Evolutionary conservation across 1,284 basidiomycete species (phyloP).

Genomic region (Pterulicium gracile): DNA sequence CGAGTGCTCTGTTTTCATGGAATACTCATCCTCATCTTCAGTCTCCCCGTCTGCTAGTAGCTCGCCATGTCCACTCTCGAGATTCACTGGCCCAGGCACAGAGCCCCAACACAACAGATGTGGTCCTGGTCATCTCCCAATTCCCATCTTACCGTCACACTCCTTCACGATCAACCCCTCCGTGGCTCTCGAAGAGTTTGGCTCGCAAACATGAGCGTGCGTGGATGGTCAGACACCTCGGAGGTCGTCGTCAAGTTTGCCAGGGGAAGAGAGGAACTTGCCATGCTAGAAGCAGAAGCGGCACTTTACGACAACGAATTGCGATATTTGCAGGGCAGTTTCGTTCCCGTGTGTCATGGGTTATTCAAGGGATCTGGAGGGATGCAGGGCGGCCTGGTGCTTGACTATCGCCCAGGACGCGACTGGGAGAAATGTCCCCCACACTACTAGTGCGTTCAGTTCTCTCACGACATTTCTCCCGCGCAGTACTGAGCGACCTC

Average conservation of each 20-base stretch:
- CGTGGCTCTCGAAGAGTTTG: slow-evolving; percentile 6
- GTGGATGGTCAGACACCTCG: background rate
- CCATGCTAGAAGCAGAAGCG: slow-evolving; percentile 17
- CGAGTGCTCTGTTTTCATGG: too few relatives aligned
- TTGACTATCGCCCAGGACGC: slow-evolving; percentile 24
- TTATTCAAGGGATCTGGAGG: slow-evolving; percentile 17
- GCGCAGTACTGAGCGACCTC: slow-evolving; percentile 1
- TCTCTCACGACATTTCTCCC: background rate
- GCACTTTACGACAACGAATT: slow-evolving; percentile 20
- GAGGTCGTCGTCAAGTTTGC: slow-evolving; percentile 18
- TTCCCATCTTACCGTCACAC: too few relatives aligned
- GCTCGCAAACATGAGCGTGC: background rate
- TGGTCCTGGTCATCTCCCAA: background rate
- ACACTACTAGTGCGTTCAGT: slow-evolving; percentile 16
- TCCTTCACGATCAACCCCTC: slow-evolving; percentile 7
- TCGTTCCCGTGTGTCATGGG: slow-evolving; percentile 22
- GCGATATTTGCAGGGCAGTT: slow-evolving; percentile 19
- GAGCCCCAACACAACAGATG: background rate
- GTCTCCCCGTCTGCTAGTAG: background rate
- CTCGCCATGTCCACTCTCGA: background rate
- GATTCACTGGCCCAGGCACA: background rate
- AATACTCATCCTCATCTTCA: too few relatives aligned
- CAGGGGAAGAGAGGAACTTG: slow-evolving; percentile 11
- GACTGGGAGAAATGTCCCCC: slow-evolving; percentile 8
- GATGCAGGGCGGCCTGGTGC: slow-evolving; percentile 21